Conservation (phyloP, 2,329 filamentous ascomycete genomes). For the Xylaria sp. region DNA sequence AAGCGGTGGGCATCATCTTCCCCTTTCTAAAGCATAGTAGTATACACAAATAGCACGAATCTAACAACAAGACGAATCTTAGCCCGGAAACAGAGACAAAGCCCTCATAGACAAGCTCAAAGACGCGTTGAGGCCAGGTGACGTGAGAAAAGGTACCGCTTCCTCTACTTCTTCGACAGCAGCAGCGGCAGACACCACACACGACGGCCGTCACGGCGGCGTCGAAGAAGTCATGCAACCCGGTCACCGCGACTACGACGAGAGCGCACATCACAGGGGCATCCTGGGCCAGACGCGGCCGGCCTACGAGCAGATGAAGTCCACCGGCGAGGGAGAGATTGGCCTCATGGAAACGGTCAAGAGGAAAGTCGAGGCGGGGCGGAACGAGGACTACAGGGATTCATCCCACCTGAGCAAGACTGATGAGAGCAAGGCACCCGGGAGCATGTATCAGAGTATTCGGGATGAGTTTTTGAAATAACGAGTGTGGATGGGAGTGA, state of each 20-base stretch:
- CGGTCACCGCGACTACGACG: slow-evolving; percentile 17
- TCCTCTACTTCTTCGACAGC: background rate
- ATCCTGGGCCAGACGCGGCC: slow-evolving; percentile 1
- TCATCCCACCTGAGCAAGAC: slow-evolving; percentile 2
- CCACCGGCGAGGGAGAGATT: background rate
- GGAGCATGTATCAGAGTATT: slow-evolving; percentile 14
- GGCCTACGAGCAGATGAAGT: background rate
- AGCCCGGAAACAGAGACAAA: slow-evolving; percentile 22
- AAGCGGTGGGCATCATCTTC: slow-evolving; percentile 1
- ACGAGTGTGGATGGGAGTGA: background rate
- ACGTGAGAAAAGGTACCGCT: background rate
- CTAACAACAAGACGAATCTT: background rate
- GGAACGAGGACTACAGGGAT: slow-evolving; percentile 12
- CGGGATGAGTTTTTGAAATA: slow-evolving; percentile 22
- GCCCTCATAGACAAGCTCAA: slow-evolving; percentile 26
- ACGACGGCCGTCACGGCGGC: slow-evolving; percentile 16
- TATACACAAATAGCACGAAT: background rate
- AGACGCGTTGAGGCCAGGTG: slow-evolving; percentile 25
- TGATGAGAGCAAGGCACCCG: slow-evolving; percentile 11
- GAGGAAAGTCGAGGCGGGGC: background rate
- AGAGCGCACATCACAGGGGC: background rate
- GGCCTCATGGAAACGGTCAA: slow-evolving; percentile 1
- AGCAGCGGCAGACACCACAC: slow-evolving; percentile 1
- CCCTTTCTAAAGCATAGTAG: background rate
- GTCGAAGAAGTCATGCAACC: slow-evolving; percentile 21